Conservation (phyloP, 169 alveolate genomes). For the Amoebophrya sp. region DNA sequence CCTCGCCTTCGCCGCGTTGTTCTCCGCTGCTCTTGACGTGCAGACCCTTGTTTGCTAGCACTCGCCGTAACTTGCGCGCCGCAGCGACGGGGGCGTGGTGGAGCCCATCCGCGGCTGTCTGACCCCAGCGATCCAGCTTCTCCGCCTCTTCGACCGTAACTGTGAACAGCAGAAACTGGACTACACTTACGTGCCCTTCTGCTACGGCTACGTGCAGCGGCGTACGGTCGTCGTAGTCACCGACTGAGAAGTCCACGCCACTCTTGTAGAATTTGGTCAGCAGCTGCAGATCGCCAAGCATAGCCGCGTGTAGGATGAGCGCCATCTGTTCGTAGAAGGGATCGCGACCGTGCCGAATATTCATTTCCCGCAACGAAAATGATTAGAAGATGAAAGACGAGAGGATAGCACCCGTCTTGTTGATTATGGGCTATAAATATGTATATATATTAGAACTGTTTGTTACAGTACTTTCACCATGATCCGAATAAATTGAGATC, state of each 20-base stretch:
- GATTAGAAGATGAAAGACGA: no score
- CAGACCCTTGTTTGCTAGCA: not conserved
- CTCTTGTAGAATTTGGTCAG: not conserved
- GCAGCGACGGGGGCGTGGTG: not conserved
- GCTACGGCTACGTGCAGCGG: slow-evolving; percentile 16
- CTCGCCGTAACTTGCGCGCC: not conserved
- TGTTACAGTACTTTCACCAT: no score
- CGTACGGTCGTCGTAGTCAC: not conserved
- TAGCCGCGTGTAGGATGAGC: not conserved
- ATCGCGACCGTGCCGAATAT: not conserved
- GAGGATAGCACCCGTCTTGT: no score
- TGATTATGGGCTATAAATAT: no score
- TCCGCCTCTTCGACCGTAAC: not conserved
- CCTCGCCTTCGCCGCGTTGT: no score
- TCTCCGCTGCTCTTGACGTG: no score
- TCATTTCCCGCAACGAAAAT: no score
- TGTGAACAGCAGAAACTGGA: not conserved
- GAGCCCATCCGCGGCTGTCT: not conserved
- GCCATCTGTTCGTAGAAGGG: not conserved
- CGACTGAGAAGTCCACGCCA: not conserved
- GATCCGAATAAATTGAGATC: no score
- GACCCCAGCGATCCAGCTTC: not conserved
- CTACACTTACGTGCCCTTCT: not conserved
- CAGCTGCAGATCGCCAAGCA: not conserved
- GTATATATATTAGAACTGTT: no score